These are phyloP conservation scores for Botrytis medusae DNA, from an alignment of 2,329 filamentous ascomycete genomes.

Conservation along the genomic window DNA sequence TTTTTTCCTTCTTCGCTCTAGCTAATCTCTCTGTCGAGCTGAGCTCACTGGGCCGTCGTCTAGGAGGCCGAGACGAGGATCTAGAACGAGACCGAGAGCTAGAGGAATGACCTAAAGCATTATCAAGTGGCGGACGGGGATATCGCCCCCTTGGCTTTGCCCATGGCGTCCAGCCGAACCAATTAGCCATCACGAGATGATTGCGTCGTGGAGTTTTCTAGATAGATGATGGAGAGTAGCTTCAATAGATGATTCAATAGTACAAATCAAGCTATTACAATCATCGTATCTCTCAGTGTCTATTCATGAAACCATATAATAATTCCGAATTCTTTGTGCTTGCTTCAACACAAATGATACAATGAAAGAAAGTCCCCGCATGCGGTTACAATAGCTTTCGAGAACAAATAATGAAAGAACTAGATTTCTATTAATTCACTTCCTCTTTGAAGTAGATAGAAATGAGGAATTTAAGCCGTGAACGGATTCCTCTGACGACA, in stretches of 20 bases:
- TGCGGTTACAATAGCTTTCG: slow-evolving; percentile 1
- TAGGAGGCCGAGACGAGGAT: neutral
- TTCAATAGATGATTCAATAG: neutral
- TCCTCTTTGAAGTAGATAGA: too few species aligned
- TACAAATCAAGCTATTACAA: neutral
- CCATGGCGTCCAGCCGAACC: slow-evolving; percentile 3
- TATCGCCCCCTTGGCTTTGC: too few species aligned
- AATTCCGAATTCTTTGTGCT: slow-evolving; percentile 8
- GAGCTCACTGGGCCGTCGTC: neutral
- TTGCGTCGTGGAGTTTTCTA: neutral
- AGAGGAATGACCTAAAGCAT: neutral
- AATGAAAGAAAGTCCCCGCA: slow-evolving; percentile 16
- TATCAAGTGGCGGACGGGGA: too few species aligned
- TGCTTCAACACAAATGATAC: neutral
- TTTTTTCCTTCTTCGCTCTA: neutral
- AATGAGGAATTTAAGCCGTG: neutral
- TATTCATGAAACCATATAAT: slow-evolving; percentile 5
- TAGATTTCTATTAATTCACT: neutral
- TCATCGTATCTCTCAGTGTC: too few species aligned
- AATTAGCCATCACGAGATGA: neutral
- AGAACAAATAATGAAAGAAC: neutral
- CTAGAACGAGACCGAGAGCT: too few species aligned
- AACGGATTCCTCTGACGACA: neutral
- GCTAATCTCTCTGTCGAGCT: neutral
- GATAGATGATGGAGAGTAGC: neutral